phyloP scores from a whole-genome alignment of 106 monocot genomes.

The Ottelia alismoides region DNA sequence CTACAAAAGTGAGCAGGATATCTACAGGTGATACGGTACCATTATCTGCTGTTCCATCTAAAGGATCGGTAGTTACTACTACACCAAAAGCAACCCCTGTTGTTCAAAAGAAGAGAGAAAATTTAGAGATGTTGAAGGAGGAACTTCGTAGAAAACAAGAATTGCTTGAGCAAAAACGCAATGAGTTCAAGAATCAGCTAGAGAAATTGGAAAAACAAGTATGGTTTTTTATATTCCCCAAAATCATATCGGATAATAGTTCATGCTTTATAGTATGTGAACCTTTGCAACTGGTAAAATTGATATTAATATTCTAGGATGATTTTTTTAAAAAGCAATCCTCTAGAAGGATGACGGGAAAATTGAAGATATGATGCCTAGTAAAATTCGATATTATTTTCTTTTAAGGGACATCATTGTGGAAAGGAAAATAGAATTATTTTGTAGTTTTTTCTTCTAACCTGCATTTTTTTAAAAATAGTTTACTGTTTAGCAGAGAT shows the following conservation, averaged over 20 bases:
- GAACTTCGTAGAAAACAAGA: conserved; percentile 96
- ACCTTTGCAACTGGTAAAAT: too few species aligned
- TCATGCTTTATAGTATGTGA: too few species aligned
- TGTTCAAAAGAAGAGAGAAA: conserved; percentile 41
- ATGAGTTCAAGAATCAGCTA: conserved; percentile 69
- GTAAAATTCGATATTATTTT: too few species aligned
- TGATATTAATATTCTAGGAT: too few species aligned
- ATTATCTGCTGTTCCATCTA: conserved; percentile 11
- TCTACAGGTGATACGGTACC: conserved; percentile 11
- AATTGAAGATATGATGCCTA: too few species aligned
- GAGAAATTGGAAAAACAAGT: conserved; percentile 84
- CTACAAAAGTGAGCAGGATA: conserved; percentile 23
- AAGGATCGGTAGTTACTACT: conserved; percentile 19
- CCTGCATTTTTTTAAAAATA: too few species aligned
- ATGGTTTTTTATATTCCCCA: too few species aligned
- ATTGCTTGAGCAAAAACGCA: conserved; percentile 60
- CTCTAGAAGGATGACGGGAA: too few species aligned
- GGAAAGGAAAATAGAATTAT: not conserved
- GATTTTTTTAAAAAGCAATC: too few species aligned
- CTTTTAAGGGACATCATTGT: too few species aligned
- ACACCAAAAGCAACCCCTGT: conserved; percentile 22
- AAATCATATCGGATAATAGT: too few species aligned
- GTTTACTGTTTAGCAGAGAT: too few species aligned
- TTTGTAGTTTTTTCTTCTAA: not conserved
- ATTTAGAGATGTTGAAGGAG: conserved; percentile 62